phyloP scores from a whole-genome alignment of 768 basidiomycete species.

The Xerocomellus intermedius region DNA sequence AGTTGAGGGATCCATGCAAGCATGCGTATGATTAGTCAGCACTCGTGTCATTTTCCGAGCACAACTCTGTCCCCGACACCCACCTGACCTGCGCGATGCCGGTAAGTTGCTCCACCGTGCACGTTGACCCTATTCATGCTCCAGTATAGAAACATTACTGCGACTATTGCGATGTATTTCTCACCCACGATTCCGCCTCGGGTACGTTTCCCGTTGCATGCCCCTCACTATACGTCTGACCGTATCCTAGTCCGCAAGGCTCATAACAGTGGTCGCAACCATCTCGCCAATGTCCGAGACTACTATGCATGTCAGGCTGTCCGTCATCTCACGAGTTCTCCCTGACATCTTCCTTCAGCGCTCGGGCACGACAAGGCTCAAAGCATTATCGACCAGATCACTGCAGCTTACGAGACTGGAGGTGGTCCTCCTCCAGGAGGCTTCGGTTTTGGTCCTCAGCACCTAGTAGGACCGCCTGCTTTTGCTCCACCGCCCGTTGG shows the following conservation, averaged over 20 bases:
- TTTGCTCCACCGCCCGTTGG: slow-evolving; percentile 54
- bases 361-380: slow-evolving; percentile 97
- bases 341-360: slow-evolving; percentile 42
- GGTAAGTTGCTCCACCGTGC: slow-evolving; percentile 40
- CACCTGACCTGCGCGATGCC: slow-evolving; percentile 51
- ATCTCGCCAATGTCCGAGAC: slow-evolving; percentile 92
- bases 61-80: slow-evolving; percentile 20
- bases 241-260: slow-evolving; percentile 81
- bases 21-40: slow-evolving; percentile 26
- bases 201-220: slow-evolving; percentile 44
- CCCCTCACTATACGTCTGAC: slow-evolving; percentile 4
- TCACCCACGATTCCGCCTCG: slow-evolving; percentile 93
- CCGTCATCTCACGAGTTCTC: not conserved
- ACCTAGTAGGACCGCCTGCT: slow-evolving; percentile 57
- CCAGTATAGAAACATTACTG: slow-evolving; percentile 81
- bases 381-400: slow-evolving; percentile 97
- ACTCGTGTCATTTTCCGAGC: slow-evolving; percentile 21
- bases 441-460: slow-evolving; percentile 83
- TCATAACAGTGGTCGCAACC: slow-evolving; percentile 97
- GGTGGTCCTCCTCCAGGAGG: slow-evolving; percentile 86
- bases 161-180: slow-evolving; percentile 90
- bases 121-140: slow-evolving; percentile 2
- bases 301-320: slow-evolving; percentile 84
- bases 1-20: slow-evolving; percentile 65
- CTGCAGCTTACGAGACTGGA: slow-evolving; percentile 84